phyloP scores from a whole-genome alignment of 306 rosid species.

The Luffa aegyptiaca region DNA sequence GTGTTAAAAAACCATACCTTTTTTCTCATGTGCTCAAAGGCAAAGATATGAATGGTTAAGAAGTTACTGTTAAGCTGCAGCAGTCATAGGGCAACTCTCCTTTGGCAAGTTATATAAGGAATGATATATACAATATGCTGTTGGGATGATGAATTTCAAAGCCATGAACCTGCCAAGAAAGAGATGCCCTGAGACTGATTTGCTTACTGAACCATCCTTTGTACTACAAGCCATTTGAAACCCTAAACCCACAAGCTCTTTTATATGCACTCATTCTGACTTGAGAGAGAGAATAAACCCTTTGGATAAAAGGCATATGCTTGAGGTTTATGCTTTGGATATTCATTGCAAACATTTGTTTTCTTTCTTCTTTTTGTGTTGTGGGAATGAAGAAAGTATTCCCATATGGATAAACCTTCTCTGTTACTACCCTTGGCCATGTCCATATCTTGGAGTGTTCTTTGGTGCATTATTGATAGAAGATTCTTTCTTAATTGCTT shows the following conservation, averaged over 20 bases:
- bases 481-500: not conserved
- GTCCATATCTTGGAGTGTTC: not conserved
- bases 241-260: not conserved
- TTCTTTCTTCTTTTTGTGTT: not conserved
- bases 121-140: too few species aligned
- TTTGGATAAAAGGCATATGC: not conserved
- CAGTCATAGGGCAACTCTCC: constrained; percentile 50
- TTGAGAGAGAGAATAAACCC: not conserved
- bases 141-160: too few species aligned
- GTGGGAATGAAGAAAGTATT: not conserved
- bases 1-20: not conserved
- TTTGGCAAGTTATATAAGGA: constrained; percentile 32
- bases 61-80: constrained; percentile 24
- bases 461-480: not conserved
- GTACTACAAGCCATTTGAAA: not conserved
- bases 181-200: constrained; percentile 8
- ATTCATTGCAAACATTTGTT: not conserved
- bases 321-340: constrained; percentile 5
- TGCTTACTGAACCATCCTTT: not conserved
- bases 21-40: not conserved
- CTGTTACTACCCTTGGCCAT: not conserved
- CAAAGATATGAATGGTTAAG: not conserved
- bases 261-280: not conserved
- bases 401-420: not conserved
- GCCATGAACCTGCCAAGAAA: constrained; percentile 25